Base-by-base conservation (phyloP, 2,329 filamentous ascomycete genomes). In the Alternaria hordeiaustralica region DNA sequence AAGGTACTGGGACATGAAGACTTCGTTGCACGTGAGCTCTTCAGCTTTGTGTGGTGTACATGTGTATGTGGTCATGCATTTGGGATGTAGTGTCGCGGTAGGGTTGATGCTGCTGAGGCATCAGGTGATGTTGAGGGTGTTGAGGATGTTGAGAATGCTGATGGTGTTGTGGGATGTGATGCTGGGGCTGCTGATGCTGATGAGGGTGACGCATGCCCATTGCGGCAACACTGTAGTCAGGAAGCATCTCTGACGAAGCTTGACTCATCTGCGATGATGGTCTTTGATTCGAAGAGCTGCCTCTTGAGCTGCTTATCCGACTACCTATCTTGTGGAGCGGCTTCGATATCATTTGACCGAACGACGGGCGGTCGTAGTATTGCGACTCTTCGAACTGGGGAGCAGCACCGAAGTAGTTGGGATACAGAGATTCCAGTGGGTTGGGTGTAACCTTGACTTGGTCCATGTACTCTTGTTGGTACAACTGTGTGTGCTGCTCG, bases 381-480 rank as follows among this genome's bases (percentile, higher is more conserved):
- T 70, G 71, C 3, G 76, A 78, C 51, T 79, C 77, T 55, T 79
- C 77, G 45, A 79, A 78, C 13, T 73, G 70, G 1, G 77, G 76
- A 15, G 77, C 70, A 6, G 70, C 64, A 45, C 76, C 78, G 44
- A 78, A 79, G 59, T 80, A 80, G 57, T 74, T 79, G 2, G 76
- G 76, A 47, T 78, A 79, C 41, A 72, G 72, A 65, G 69, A 71
- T 6, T 66, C 74, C 5, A 80, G 63, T 6, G 78, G 78, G 36
- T 79, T 78, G 13, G 72, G 59, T 1, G 73, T 51, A 8, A 66
- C 61, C 57, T 76, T 78, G 18, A 61, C 67, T n/a, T 72, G 70
- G n/a, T 78, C 75, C 20, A 72, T 67, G 58, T 72, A 79, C n/a
- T 72, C 64, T 21, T 62, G 65, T 3, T 64, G 47, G 11, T 70